Evolutionary conservation across 2,329 filamentous ascomycete species (phyloP), one percentile per base, ranked within the genome.

Genomic region (Blastomyces parvus): DNA sequence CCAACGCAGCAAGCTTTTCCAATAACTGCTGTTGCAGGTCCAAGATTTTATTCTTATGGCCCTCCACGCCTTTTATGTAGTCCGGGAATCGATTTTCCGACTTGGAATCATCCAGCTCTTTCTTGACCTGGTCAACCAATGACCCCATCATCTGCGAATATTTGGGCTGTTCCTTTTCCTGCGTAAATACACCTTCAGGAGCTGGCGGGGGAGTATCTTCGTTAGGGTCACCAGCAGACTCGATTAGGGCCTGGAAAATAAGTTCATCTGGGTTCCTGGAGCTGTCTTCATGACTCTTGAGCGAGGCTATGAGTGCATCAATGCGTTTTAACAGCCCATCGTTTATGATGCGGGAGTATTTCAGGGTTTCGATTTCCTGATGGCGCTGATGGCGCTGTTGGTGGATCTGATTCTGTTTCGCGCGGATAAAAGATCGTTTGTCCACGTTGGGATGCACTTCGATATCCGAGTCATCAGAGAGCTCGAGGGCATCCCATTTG

Each of bases 361-460:
- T 93, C 69, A 94, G 83, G 7, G 91, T 94, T 70, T 89, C 87
- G 74, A 99, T 97, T 72, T 96, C 88, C 70, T 89, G 86, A 74
- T 89, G 90, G 63, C 94, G 88, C 71, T 95, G 88, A 69, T 87
- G 82, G 62, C 94, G 88, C 74, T 97, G 88, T 73, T 92, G 86
- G 76, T 99, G 94, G 71, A 99, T 99, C 79, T 99, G 92, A 70
- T 87, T 88, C 80, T 97, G 94, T 79, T 99, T 99, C 68, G 94
- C 95, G 68, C 93, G 90, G 76, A 99, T 99, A 78, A 99, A 99
- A 65, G 93, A 97, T 60, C 88, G 86, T 78, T 99, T 99, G 80
- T 99, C 94, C 74, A 99, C 94, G 74, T 99, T 99, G 65, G 94
- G 94, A 77, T 99, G 94, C 60, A 97, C 94, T 79, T 99, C 94